Evolutionary conservation across 108 stramenopile genomes (phyloP).

Genomic region (Nitzschia inconspicua): DNA sequence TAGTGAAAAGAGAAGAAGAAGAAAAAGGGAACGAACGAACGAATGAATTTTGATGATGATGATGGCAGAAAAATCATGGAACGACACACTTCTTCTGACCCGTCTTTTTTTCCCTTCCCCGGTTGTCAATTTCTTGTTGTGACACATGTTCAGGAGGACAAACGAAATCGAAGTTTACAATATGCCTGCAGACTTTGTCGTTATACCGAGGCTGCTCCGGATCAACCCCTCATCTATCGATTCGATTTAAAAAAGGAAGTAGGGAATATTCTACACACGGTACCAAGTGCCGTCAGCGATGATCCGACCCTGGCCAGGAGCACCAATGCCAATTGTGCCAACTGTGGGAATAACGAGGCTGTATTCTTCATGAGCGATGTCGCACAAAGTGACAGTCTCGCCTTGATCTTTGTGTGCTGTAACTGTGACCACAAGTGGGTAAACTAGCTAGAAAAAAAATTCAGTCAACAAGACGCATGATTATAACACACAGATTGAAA

Average conservation of each 20-base stretch:
- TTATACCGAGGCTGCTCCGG: constrained; percentile 62
- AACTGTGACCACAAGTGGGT: constrained; percentile 91
- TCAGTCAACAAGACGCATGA: background rate
- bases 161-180: constrained; percentile 56
- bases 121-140: background rate
- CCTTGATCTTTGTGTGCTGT: constrained; percentile 90
- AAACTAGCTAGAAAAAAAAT: constrained; percentile 23
- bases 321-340: constrained; percentile 77
- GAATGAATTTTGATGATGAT: background rate
- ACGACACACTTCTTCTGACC: background rate
- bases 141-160: constrained; percentile 56
- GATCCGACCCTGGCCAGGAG: constrained; percentile 87
- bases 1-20: background rate
- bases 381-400: constrained; percentile 75
- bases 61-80: background rate
- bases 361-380: constrained; percentile 87
- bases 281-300: constrained; percentile 76
- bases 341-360: constrained; percentile 87
- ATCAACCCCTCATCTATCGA: constrained; percentile 75
- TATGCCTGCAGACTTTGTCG: constrained; percentile 87
- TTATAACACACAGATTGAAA: background rate
- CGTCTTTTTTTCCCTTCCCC: background rate
- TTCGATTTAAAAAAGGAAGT: constrained; percentile 83
- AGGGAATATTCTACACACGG: constrained; percentile 77
- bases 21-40: background rate